Conservation (phyloP, 2,329 filamentous ascomycete genomes). For the Parastagonospora avenae region DNA sequence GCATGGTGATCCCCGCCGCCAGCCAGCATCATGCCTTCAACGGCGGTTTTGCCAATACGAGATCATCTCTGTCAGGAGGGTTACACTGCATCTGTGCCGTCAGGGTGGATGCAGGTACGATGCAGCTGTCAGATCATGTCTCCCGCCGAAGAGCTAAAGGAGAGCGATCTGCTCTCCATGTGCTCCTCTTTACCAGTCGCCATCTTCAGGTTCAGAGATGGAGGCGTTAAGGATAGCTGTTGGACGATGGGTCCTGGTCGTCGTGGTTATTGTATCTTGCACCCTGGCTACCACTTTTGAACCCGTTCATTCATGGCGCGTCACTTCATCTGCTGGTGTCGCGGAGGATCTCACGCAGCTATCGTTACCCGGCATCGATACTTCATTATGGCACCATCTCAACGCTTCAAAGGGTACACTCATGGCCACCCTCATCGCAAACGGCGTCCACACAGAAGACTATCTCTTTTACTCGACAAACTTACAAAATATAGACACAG, state of each 20-base stretch:
- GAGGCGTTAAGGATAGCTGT: background rate
- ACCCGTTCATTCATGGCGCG: conserved; percentile 23
- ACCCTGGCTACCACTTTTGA: conserved; percentile 1
- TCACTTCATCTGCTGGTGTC: conserved; percentile 19
- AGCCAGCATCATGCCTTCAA: background rate
- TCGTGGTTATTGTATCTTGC: conserved; percentile 1
- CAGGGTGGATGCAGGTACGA: background rate
- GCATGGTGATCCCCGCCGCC: conserved; percentile 1
- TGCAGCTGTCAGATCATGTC: background rate
- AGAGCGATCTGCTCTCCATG: background rate
- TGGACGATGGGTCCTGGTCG: background rate
- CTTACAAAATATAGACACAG: conserved; percentile 51
- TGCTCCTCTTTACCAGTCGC: background rate
- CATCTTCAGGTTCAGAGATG: background rate
- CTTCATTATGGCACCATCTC: conserved; percentile 57
- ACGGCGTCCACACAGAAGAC: conserved; percentile 58
- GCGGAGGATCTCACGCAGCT: conserved; percentile 17
- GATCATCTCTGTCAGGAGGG: background rate
- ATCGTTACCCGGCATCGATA: conserved; percentile 43
- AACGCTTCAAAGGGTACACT: conserved; percentile 59
- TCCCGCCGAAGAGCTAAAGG: no score
- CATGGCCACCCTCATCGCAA: conserved; percentile 62
- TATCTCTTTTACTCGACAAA: conserved; percentile 63
- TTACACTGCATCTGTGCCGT: conserved; percentile 6
- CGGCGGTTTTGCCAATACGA: background rate